Conservation (phyloP, 1,284 basidiomycete genomes). For the Heterobasidion occidentale region DNA sequence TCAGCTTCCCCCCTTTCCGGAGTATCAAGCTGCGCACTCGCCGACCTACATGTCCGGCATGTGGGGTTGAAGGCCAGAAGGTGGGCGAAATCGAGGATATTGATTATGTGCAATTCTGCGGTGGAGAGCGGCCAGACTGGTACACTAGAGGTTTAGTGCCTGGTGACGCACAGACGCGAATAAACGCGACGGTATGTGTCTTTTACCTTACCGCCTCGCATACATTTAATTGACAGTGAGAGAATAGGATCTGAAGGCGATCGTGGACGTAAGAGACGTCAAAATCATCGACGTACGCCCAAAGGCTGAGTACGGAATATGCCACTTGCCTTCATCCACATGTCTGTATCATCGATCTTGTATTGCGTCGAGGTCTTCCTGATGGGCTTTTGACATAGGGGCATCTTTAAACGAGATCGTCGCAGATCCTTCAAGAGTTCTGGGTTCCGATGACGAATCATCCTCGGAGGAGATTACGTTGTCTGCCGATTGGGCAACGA, state of each 20-base stretch:
- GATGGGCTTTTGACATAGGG: constrained; percentile 33
- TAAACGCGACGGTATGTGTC: constrained; percentile 36
- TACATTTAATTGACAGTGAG: background rate
- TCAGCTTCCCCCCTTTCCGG: constrained; percentile 69
- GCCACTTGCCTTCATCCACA: constrained; percentile 64
- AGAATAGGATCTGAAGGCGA: constrained; percentile 34
- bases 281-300: constrained; percentile 81
- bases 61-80: constrained; percentile 40
- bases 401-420: constrained; percentile 59
- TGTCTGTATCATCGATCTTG: constrained; percentile 46
- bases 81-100: constrained; percentile 40
- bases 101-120: constrained; percentile 79
- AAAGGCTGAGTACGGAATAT: constrained; percentile 80
- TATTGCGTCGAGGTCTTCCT: background rate
- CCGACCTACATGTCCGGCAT: constrained; percentile 55
- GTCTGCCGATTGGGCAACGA: constrained; percentile 92
- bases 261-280: constrained; percentile 24
- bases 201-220: no score
- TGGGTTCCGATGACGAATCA: constrained; percentile 18
- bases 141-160: constrained; percentile 38
- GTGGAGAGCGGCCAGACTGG: constrained; percentile 60
- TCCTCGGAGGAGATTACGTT: constrained; percentile 34
- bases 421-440: constrained; percentile 40
- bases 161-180: constrained; percentile 32
- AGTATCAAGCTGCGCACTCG: constrained; percentile 72